phyloP scores from a whole-genome alignment of 441 rosid genomes.

The Adansonia rubrostipa region DNA sequence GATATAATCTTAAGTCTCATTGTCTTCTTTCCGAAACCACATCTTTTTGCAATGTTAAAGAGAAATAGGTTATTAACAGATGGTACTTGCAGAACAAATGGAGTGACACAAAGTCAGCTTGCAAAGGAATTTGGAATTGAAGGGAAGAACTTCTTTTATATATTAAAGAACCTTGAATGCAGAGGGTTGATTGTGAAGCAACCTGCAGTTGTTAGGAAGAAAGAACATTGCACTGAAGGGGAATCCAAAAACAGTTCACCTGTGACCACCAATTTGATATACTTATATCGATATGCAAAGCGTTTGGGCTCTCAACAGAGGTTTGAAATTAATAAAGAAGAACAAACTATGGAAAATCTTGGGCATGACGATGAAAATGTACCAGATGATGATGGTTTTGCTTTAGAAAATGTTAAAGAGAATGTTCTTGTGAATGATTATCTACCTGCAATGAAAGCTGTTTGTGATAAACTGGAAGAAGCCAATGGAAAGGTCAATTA shows the following conservation, averaged over 20 bases:
- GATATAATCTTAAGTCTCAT: background rate
- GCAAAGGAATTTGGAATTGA: conserved; percentile 75
- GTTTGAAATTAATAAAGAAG: conserved; percentile 74
- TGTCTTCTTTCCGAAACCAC: background rate
- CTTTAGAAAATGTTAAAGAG: conserved; percentile 51
- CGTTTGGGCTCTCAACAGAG: conserved; percentile 79
- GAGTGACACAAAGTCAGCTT: conserved; percentile 78
- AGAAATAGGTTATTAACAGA: conserved; percentile 13
- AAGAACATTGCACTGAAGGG: conserved; percentile 65
- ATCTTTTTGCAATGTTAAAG: background rate
- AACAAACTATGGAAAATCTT: conserved; percentile 37
- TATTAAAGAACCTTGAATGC: conserved; percentile 73
- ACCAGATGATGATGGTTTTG: conserved; percentile 39
- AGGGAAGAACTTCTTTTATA: conserved; percentile 73
- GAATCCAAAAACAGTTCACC: conserved; percentile 60
- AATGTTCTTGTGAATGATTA: conserved; percentile 76
- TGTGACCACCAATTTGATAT: conserved; percentile 68
- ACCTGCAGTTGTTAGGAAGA: conserved; percentile 74
- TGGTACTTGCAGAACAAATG: conserved; percentile 58
- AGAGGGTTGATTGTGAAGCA: conserved; percentile 75
- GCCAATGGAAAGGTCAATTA: conserved; percentile 73
- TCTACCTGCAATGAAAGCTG: conserved; percentile 79
- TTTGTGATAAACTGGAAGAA: conserved; percentile 83
- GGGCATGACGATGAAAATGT: conserved; percentile 44
- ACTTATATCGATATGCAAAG: conserved; percentile 79